Conservation (phyloP, 2,329 filamentous ascomycete genomes). For the Cercospora citrullina region DNA sequence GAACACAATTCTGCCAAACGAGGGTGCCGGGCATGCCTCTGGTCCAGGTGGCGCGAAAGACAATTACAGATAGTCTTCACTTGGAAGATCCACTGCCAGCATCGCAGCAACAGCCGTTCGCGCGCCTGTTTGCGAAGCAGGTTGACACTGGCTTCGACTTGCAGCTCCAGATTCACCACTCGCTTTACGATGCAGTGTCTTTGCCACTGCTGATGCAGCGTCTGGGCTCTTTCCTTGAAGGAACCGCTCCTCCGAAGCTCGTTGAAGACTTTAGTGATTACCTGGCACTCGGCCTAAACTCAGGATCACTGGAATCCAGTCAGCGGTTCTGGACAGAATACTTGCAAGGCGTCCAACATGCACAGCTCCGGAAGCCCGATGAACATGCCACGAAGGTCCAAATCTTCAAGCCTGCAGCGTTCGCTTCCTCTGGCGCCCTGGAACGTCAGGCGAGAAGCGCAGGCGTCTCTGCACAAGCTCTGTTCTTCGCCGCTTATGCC, state of each 20-base stretch:
- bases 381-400: constrained; percentile 37
- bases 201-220: constrained; percentile 63
- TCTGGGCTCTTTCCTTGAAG: constrained; percentile 40
- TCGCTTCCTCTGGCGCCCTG: constrained; percentile 46
- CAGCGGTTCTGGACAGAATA: constrained; percentile 55
- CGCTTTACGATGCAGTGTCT: constrained; percentile 83
- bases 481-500: constrained; percentile 74
- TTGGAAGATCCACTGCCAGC: constrained; percentile 21
- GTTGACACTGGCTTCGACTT: constrained; percentile 30
- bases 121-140: constrained; percentile 25
- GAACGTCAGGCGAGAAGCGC: constrained; percentile 47
- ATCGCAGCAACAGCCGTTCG: constrained; percentile 27
- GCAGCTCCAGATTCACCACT: constrained; percentile 70
- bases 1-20: constrained; percentile 62
- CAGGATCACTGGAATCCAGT: constrained; percentile 26
- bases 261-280: constrained; percentile 45
- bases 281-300: constrained; percentile 39
- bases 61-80: constrained; percentile 40
- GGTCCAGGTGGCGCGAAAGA: constrained; percentile 61
- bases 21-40: constrained; percentile 52
- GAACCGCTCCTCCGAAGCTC: background rate
- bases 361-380: constrained; percentile 23
- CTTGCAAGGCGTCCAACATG: constrained; percentile 37
- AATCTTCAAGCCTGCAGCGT: constrained; percentile 52
- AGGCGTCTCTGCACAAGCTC: constrained; percentile 68